A percentile compares a stretch with the other conserved stretches of the same genome.
Evolutionary conservation across 2,329 filamentous ascomycete genomes (phyloP).

Genomic region (Chrysoporthe puriensis): DNA sequence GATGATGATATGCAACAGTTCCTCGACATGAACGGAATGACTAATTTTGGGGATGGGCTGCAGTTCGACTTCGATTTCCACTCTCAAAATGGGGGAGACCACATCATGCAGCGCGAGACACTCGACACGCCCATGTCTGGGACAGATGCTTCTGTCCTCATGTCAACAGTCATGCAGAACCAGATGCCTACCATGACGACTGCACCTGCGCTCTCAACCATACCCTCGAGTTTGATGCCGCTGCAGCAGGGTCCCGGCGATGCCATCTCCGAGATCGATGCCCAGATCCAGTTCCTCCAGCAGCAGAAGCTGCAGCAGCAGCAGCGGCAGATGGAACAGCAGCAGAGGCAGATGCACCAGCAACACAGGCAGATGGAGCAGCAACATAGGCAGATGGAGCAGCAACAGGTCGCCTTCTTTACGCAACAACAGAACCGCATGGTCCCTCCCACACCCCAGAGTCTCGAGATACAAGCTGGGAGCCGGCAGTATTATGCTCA

Average conservation of each 20-base stretch:
- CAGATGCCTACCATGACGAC: conserved; percentile 55
- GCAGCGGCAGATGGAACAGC: conserved; percentile 61
- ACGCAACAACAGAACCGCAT: conserved; percentile 59
- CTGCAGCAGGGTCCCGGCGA: conserved; percentile 53
- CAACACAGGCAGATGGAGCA: conserved; percentile 62
- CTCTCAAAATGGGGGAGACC: conserved; percentile 38
- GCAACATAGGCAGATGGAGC: conserved; percentile 59
- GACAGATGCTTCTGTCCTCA: conserved; percentile 44
- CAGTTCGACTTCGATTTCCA: conserved; percentile 65
- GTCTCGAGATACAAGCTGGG: conserved; percentile 72
- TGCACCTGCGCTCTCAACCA: conserved; percentile 47
- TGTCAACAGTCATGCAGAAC: conserved; percentile 46
- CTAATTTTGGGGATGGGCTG: conserved; percentile 55
- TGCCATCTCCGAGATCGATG: conserved; percentile 63
- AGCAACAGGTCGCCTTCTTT: conserved; percentile 61
- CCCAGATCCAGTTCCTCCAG: conserved; percentile 68
- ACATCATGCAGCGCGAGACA: conserved; percentile 48
- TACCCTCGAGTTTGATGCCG: conserved; percentile 50
- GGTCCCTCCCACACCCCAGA: conserved; percentile 80
- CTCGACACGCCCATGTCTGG: conserved; percentile 57
- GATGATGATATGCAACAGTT: conserved; percentile 70
- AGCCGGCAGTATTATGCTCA: conserved; percentile 59
- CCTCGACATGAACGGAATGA: conserved; percentile 62
- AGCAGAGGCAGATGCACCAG: conserved; percentile 60
- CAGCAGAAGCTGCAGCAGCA: conserved; percentile 66